A percentile compares a stretch with the other conserved stretches of the same genome.
These are phyloP conservation scores for Cucurbita ficifolia DNA, from an alignment of 306 rosid genomes.

Conservation along the genomic window DNA sequence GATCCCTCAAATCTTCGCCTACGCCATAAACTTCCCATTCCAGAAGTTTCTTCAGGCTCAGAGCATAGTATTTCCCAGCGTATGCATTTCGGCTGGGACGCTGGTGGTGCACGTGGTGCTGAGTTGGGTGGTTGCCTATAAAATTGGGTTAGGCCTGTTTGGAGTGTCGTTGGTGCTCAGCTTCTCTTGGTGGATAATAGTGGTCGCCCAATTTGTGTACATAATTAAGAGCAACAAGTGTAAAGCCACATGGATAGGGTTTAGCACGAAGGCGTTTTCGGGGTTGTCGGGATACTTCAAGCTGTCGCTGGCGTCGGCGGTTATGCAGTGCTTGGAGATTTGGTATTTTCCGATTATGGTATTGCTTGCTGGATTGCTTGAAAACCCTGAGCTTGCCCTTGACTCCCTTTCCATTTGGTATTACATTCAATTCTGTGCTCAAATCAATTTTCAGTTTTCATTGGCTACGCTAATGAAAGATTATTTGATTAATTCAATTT, in stretches of 20 bases:
- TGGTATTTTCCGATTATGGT: constrained; percentile 65
- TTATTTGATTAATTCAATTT: too few species aligned
- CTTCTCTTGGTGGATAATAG: constrained; percentile 68
- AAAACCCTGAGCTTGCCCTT: constrained; percentile 41
- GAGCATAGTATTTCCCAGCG: background rate
- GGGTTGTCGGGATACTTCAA: constrained; percentile 34
- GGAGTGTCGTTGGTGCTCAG: constrained; percentile 45
- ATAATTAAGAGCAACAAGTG: constrained; percentile 17
- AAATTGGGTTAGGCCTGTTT: constrained; percentile 30
- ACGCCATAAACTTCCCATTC: background rate
- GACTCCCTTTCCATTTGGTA: constrained; percentile 52
- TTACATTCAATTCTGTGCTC: too few species aligned
- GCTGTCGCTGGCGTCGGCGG: constrained; percentile 51
- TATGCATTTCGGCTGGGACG: background rate
- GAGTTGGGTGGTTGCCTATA: constrained; percentile 12
- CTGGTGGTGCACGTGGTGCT: background rate
- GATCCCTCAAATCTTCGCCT: background rate
- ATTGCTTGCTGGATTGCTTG: constrained; percentile 46
- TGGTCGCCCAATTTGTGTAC: constrained; percentile 34
- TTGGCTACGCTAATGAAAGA: too few species aligned
- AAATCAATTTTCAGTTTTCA: too few species aligned
- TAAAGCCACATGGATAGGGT: constrained; percentile 37
- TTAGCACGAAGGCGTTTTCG: constrained; percentile 25
- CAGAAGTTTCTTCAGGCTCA: background rate
- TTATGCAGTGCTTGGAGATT: constrained; percentile 57